phyloP scores from a whole-genome alignment of 768 basidiomycete species.

The Xerocomellus dryophilus region DNA sequence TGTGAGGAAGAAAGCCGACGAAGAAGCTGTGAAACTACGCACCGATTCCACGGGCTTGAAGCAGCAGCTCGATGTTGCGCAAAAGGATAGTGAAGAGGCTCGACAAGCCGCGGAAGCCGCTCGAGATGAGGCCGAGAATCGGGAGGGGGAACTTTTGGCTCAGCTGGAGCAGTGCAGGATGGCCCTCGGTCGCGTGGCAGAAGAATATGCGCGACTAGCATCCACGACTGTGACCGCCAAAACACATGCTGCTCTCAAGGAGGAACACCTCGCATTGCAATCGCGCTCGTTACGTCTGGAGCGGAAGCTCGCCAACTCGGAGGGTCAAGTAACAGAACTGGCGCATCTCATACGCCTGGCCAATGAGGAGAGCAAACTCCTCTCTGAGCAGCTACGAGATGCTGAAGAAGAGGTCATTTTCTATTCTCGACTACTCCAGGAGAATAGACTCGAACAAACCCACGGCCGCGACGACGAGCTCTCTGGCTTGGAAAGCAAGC shows the following conservation, averaged over 20 bases:
- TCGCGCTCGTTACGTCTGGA: conserved; percentile 52
- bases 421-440: conserved; percentile 11
- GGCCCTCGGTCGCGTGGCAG: conserved; percentile 46
- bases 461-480: background rate
- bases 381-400: conserved; percentile 29
- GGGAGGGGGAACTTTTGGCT: conserved; percentile 44
- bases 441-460: conserved; percentile 2
- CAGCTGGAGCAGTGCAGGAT: conserved; percentile 51
- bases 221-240: conserved; percentile 39
- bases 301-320: conserved; percentile 65
- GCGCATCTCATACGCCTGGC: conserved; percentile 58
- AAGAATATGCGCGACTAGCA: conserved; percentile 54
- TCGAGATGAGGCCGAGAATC: conserved; percentile 32
- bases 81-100: conserved; percentile 37
- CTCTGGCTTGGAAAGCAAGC: conserved; percentile 18
- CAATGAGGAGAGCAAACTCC: conserved; percentile 49
- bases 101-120: conserved; percentile 32
- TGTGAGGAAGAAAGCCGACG: conserved; percentile 39
- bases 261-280: conserved; percentile 38
- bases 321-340: conserved; percentile 64
- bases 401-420: conserved; percentile 16
- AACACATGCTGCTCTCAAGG: conserved; percentile 39
- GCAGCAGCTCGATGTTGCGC: conserved; percentile 35
- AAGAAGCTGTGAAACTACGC: conserved; percentile 37
- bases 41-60: conserved; percentile 35